Conservation (phyloP, 106 monocot genomes). For the Acanthochlamys bracteata region DNA sequence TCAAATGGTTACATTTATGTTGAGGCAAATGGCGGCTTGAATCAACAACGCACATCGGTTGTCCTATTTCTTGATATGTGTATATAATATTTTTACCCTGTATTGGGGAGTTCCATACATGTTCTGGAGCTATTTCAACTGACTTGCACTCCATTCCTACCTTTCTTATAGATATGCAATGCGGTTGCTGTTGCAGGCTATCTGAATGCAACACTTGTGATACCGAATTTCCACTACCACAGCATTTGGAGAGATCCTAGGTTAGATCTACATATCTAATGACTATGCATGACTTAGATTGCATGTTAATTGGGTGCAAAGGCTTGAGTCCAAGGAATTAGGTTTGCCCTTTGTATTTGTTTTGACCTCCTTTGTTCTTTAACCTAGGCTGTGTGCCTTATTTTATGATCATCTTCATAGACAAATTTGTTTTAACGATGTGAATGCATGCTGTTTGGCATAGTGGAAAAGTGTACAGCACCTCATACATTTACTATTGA, state of each 20-base stretch:
- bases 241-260: constrained; percentile 98
- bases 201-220: constrained; percentile 91
- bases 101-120: not conserved
- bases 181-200: constrained; percentile 95
- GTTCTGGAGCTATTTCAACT: not conserved
- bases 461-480: too few species aligned
- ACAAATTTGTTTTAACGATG: too few species aligned
- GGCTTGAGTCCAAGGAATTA: not conserved
- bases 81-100: not conserved
- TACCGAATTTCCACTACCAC: constrained; percentile 95
- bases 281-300: too few species aligned
- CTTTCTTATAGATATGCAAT: constrained; percentile 79
- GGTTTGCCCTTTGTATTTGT: too few species aligned
- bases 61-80: not conserved
- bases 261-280: constrained; percentile 23
- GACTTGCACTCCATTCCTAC: not conserved
- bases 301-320: not conserved
- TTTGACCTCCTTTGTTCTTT: too few species aligned
- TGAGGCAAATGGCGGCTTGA: constrained; percentile 98
- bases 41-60: constrained; percentile 95
- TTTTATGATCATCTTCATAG: not conserved
- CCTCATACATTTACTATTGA: too few species aligned
- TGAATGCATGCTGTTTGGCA: too few species aligned
- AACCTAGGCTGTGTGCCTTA: too few species aligned
- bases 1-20: constrained; percentile 96